phyloP scores from a whole-genome alignment of 148 eudicot species.

The Pharnaceum exiguum region DNA sequence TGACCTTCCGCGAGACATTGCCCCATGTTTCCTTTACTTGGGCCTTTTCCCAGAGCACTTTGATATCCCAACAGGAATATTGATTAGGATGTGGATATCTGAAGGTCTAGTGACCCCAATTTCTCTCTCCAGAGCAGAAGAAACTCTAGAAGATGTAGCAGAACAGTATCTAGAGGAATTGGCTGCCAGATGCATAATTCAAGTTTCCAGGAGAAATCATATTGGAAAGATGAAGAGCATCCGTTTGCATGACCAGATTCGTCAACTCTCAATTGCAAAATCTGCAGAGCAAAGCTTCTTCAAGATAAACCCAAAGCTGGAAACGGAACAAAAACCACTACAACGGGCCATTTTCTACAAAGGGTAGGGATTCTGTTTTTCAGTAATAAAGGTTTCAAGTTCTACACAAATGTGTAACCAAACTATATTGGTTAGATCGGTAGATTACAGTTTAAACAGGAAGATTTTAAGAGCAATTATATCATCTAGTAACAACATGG shows the following conservation, averaged over 20 bases:
- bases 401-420: slow-evolving; percentile 1
- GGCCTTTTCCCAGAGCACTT: slow-evolving; percentile 2
- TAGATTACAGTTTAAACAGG: too few relatives aligned
- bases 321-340: not conserved
- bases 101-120: slow-evolving; percentile 1
- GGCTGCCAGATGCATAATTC: slow-evolving; percentile 5
- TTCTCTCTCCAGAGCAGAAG: not conserved
- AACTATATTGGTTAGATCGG: not conserved
- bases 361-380: not conserved
- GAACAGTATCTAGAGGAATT: slow-evolving; percentile 9
- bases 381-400: not conserved
- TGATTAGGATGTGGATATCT: slow-evolving; percentile 14
- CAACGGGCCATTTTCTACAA: slow-evolving; percentile 4
- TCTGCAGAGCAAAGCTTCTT: slow-evolving; percentile 19
- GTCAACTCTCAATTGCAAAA: slow-evolving; percentile 6
- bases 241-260: slow-evolving; percentile 20
- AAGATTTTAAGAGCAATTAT: too few relatives aligned
- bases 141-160: slow-evolving; percentile 12
- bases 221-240: slow-evolving; percentile 10
- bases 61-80: not conserved
- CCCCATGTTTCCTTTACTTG: slow-evolving; percentile 26
- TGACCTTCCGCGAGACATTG: slow-evolving; percentile 18
- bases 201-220: slow-evolving; percentile 8
- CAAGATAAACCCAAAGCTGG: not conserved
- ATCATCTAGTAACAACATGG: too few relatives aligned